Base-by-base conservation (phyloP, 2,329 filamentous ascomycete genomes). In the Neoscytalidium dimidiatum region DNA sequence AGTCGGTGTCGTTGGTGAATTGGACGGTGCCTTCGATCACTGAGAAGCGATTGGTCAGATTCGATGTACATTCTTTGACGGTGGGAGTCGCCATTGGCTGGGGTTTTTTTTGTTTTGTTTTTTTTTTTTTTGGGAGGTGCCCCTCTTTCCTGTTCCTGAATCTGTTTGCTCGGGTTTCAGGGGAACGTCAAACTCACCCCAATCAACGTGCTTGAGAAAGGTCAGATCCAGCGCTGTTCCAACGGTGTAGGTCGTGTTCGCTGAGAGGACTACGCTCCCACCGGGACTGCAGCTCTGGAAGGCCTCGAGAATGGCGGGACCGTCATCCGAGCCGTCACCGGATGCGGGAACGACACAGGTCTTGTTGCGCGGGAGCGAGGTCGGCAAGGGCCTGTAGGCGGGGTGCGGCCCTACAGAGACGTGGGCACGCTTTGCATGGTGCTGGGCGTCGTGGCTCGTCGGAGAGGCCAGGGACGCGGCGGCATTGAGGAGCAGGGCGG, bases 1-100 rank as follows among this genome's bases (percentile, higher is more conserved):
- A 91, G 68, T 86, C 83, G 1, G 87, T 88, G 71, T 92, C 86
- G 58, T 88, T 84, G 64, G 84, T 85, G 77, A 91, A 91, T 64
- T 84, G 79, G 21, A 90, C 81, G 23, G 82, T 83, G 23, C 86
- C 87, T 70, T 84, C 82, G 66, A 88, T 84, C 67, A 86, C 85
- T 85, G 44, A 3, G 5, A 17, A 19, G 26, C 2, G 31, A 33
- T 57, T 35, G 31, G 46, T 62, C 23, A 56, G 41, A 13, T 38
- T 19, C 64, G 28, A 65, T 46, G 46, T 23, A 9, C 13, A 7
- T 2, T 41, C n/a, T 2, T 48, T 38, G 35, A 38, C 17, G 35
- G 70, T 70, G 14, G 14, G 17, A 19, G 13, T 6, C 4, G 23
- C 46, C 14, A 9, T 43, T 35, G 26, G 38, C 41, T 48, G 29